Evolutionary conservation across 192 early-diverging fungal genomes (phyloP).

Genomic region (Pilaira anomala): DNA sequence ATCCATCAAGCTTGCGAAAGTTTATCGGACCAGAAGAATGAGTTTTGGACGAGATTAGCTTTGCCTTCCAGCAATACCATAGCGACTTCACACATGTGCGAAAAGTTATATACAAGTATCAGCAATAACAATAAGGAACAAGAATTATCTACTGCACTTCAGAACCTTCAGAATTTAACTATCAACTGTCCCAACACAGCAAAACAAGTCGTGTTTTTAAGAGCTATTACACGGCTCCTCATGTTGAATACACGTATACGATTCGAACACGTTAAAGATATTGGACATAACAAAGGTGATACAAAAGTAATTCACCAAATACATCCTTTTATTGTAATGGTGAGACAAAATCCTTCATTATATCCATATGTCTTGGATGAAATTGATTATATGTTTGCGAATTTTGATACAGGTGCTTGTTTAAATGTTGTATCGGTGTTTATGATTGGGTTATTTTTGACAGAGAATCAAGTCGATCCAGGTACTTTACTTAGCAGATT

Average conservation of each 20-base stretch:
- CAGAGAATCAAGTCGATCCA: constrained; percentile 2
- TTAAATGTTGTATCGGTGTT: constrained; percentile 2
- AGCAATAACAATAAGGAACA: not conserved
- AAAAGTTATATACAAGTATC: not conserved
- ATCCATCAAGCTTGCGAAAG: constrained; percentile 7
- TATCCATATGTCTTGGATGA: constrained; percentile 13
- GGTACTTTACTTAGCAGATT: constrained; percentile 18
- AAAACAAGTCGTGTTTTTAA: constrained; percentile 16
- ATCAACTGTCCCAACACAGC: constrained; percentile 8
- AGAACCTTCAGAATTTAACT: constrained; percentile 18
- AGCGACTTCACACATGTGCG: constrained; percentile 17
- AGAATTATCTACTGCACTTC: not conserved
- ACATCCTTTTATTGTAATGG: constrained; percentile 15
- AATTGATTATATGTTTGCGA: constrained; percentile 5
- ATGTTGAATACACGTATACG: not conserved
- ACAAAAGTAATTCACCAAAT: not conserved
- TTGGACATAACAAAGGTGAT: no score
- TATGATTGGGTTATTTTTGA: constrained; percentile 16
- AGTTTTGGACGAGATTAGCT: constrained; percentile 11
- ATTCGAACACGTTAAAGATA: no score
- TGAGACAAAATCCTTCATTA: constrained; percentile 11
- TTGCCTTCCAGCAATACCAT: constrained; percentile 1
- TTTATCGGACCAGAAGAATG: not conserved
- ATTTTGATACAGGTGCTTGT: not conserved
- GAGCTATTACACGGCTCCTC: not conserved